Evolutionary conservation across 2,329 filamentous ascomycete genomes (phyloP).

Genomic region (Dichotomopilus funicola): DNA sequence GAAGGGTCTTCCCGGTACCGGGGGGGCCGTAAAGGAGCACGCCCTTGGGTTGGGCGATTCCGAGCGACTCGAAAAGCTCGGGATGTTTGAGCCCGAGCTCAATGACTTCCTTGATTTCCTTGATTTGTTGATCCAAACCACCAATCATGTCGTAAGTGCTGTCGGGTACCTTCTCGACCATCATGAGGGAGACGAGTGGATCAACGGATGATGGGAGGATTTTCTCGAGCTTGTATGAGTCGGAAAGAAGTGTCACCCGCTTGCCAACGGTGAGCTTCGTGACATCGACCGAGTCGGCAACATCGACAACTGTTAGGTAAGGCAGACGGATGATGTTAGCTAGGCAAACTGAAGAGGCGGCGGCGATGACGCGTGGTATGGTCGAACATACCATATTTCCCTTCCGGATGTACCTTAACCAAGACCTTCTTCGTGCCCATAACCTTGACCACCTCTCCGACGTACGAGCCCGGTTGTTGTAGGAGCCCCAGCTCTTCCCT

Average conservation of each 20-base stretch:
- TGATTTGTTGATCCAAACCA: constrained; percentile 97
- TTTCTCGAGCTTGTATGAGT: constrained; percentile 98
- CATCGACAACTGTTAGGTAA: constrained; percentile 70
- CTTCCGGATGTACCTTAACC: constrained; percentile 97
- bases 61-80: constrained; percentile 97
- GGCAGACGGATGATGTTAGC: background rate
- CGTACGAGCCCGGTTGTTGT: constrained; percentile 96
- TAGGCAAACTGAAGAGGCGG: background rate
- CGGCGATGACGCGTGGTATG: background rate
- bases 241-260: constrained; percentile 90
- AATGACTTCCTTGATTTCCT: constrained; percentile 99
- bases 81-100: constrained; percentile 97
- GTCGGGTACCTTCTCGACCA: constrained; percentile 99
- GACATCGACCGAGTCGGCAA: constrained; percentile 90
- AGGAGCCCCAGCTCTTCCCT: constrained; percentile 92
- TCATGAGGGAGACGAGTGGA: constrained; percentile 98
- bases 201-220: constrained; percentile 97
- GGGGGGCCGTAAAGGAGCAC: constrained; percentile 94
- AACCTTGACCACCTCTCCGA: constrained; percentile 99
- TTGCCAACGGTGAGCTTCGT: constrained; percentile 95
- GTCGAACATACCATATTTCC: constrained; percentile 81
- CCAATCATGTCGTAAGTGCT: constrained; percentile 99
- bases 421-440: constrained; percentile 99
- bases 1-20: constrained; percentile 91
- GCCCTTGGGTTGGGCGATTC: constrained; percentile 96